A percentile compares a stretch with the other conserved stretches of the same genome.
Evolutionary conservation across 176 grass and related monocot genomes (phyloP).

Genomic region (Cymbopogon citratus): DNA sequence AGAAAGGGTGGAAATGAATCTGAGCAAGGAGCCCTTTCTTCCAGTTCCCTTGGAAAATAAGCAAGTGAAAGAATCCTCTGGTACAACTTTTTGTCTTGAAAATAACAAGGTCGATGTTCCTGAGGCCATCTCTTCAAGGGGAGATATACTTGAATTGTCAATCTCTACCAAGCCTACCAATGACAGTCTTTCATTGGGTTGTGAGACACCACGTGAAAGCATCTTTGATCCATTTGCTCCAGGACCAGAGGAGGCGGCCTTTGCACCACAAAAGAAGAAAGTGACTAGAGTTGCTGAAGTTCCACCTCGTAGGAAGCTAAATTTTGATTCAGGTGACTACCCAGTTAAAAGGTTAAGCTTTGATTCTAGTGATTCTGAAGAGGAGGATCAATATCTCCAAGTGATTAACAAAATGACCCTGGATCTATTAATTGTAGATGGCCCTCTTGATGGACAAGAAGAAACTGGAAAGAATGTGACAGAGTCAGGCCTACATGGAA

Average conservation of each 20-base stretch:
- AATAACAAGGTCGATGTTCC: not conserved
- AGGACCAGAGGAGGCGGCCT: conserved; percentile 30
- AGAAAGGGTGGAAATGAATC: conserved; percentile 20
- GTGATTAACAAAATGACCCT: conserved; percentile 38
- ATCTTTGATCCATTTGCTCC: conserved; percentile 81
- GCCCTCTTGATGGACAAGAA: not conserved
- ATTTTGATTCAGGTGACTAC: conserved; percentile 37
- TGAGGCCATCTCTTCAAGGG: conserved; percentile 1
- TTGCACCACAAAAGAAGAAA: conserved; percentile 68
- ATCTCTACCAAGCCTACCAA: conserved; percentile 15
- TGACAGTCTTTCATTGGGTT: not conserved
- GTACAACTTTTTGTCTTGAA: conserved; percentile 1
- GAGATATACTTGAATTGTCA: conserved; percentile 21
- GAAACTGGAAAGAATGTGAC: not conserved
- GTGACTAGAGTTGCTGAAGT: conserved; percentile 13
- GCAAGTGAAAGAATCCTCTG: not conserved
- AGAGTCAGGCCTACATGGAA: conserved; percentile 8
- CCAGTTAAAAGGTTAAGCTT: conserved; percentile 28
- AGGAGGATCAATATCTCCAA: conserved; percentile 42
- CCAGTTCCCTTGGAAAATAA: conserved; percentile 27
- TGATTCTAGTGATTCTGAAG: conserved; percentile 29
- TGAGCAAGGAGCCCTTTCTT: not conserved
- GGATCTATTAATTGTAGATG: conserved; percentile 42
- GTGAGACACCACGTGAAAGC: conserved; percentile 53
- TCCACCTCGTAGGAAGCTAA: conserved; percentile 40